Percentiles rank a stretch among this genome's conserved stretches.
Conservation (phyloP, 345 rosid genomes). For the Melaleuca quinquenervia region DNA sequence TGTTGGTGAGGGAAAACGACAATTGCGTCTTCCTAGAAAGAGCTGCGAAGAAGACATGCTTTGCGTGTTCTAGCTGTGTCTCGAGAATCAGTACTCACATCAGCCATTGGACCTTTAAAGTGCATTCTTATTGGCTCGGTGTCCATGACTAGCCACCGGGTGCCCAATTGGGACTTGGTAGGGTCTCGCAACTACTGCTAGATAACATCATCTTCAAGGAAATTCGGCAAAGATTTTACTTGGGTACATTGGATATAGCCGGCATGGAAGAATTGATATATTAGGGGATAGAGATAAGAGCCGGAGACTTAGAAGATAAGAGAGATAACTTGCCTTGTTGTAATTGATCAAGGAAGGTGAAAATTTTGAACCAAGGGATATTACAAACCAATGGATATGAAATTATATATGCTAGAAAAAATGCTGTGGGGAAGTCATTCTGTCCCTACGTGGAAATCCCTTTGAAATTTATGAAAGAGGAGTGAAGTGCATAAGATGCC, state of each 20-base stretch:
- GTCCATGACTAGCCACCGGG: background rate
- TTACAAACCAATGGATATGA: background rate
- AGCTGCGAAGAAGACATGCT: too few species aligned
- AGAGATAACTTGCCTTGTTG: background rate
- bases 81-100: too few species aligned
- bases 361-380: background rate
- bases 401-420: background rate
- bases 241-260: background rate
- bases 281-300: background rate
- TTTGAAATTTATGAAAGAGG: background rate
- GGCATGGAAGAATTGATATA: background rate
- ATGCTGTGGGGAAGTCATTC: too few species aligned
- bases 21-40: too few species aligned
- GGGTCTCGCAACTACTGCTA: too few species aligned
- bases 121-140: too few species aligned
- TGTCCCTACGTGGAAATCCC: too few species aligned
- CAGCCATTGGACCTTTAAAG: too few species aligned
- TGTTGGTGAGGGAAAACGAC: too few species aligned
- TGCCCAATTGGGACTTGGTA: background rate
- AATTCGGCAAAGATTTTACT: background rate
- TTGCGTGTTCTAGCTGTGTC: too few species aligned
- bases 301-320: background rate
- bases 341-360: background rate
- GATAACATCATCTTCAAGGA: background rate
- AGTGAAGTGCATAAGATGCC: background rate